phyloP scores from a whole-genome alignment of 495 filamentous ascomycete species.

The Thermochaetoides thermophila region DNA sequence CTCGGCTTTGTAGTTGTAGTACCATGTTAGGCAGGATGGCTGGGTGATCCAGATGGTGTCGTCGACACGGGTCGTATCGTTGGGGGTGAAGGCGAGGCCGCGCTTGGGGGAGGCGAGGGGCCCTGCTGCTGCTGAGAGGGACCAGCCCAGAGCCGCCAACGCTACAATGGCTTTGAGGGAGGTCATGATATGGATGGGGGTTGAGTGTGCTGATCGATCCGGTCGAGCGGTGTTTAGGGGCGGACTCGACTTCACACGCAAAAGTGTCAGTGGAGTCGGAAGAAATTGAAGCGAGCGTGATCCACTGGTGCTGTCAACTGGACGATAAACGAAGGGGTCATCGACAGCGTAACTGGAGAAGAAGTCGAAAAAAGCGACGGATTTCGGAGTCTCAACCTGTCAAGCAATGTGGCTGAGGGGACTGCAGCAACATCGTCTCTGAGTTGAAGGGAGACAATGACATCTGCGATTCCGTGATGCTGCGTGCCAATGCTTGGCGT shows the following conservation, averaged over 20 bases:
- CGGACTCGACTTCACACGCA: not conserved
- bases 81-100: conserved; percentile 51
- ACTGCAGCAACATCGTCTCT: too few species aligned
- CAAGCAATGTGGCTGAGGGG: too few species aligned
- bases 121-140: conserved; percentile 4
- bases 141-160: not conserved
- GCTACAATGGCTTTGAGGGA: too few species aligned
- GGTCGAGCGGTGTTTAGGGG: not conserved
- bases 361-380: not conserved
- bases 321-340: conserved; percentile 5
- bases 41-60: conserved; percentile 42
- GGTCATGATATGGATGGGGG: too few species aligned
- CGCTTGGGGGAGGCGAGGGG: conserved; percentile 44
- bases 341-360: not conserved
- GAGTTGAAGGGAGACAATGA: too few species aligned
- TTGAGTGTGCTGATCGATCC: not conserved
- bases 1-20: conserved; percentile 55
- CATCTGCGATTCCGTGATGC: too few species aligned
- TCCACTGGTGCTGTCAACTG: conserved; percentile 1
- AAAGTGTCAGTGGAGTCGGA: not conserved
- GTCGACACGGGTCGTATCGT: conserved; percentile 33
- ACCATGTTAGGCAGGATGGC: conserved; percentile 53
- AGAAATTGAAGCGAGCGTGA: too few species aligned
- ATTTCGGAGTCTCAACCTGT: too few species aligned
- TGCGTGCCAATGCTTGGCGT: not conserved